Evolutionary conservation across 2,329 filamentous ascomycete species (phyloP), one percentile per base, ranked within the genome.

Genomic region (Ceratocystis ficicola): DNA sequence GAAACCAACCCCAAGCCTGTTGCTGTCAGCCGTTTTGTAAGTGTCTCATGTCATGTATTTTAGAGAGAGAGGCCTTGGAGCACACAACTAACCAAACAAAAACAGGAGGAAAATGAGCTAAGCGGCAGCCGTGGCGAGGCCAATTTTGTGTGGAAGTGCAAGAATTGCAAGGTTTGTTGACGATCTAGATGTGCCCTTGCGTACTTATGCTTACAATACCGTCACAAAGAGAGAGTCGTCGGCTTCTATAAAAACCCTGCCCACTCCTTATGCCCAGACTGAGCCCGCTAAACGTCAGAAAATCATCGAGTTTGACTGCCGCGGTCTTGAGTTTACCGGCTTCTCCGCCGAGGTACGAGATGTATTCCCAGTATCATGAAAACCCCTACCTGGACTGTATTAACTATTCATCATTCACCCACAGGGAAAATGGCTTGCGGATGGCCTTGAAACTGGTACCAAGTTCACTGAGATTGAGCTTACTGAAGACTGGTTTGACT

Each of bases 121-220:
- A 94, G 90, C 69, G 92, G 92, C 44, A 96, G 92, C 75, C 84
- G 90, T 72, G 94, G 94, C 70, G 92, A 97, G 76, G 94, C 94
- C 68, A 97, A 97, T 76, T 99, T 99, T 76, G 94, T 99, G n/a
- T 99, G 94, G 93, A 92, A 86, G 75, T 99, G 94, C 82, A 96
- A 95, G 77, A 93, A 94, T 74, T 99, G 94, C 86, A 95, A 94
- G 84, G 91, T 94, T 70, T 36, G 77, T 44, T 48, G 32, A 17
- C 52, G 7, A 44, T 36, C 20, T 57, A 7, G 17, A 48, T 20
- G 36, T 30, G 12, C 22, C 3, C 20, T 12, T n/a, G 10, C 46
- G 8, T 62, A 52, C 50, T 65, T 46, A 52, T 36, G 3, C 20
- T 20, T 30, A 12, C 17, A 25, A 8, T 5, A 41, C 10, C 36